phyloP scores from a whole-genome alignment of 495 filamentous ascomycete genomes.

The Daldinia vernicosa region DNA sequence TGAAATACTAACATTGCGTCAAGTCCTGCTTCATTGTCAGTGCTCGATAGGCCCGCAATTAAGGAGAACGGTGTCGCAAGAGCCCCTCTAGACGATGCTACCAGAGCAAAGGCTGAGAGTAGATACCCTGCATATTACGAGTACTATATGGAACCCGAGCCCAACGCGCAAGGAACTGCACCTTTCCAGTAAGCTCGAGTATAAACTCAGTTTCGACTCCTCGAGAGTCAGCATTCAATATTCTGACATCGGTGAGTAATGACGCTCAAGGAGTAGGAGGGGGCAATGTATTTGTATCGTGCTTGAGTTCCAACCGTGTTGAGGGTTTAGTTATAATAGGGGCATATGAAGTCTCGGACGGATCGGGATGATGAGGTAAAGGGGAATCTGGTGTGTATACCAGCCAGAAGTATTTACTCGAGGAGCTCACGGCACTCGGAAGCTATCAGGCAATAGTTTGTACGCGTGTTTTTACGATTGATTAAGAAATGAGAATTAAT shows the following conservation, averaged over 20 bases:
- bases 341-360: conserved; percentile 10
- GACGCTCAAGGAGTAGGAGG: neutral
- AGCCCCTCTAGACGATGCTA: conserved; percentile 70
- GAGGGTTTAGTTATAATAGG: conserved; percentile 23
- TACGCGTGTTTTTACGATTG: conserved; percentile 9
- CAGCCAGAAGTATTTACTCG: conserved; percentile 1
- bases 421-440: neutral
- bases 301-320: conserved; percentile 19
- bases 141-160: conserved; percentile 63
- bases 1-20: conserved; percentile 25
- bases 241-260: neutral
- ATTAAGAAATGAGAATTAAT: conserved; percentile 11
- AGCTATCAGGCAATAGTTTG: conserved; percentile 12
- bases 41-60: conserved; percentile 55
- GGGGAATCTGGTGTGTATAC: conserved; percentile 31
- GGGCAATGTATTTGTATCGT: conserved; percentile 30
- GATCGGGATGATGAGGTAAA: conserved; percentile 13
- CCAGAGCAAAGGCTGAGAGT: conserved; percentile 68
- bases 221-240: neutral
- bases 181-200: conserved; percentile 49
- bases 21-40: conserved; percentile 62
- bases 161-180: conserved; percentile 53
- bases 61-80: conserved; percentile 69
- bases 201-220: neutral
- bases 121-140: conserved; percentile 72